phyloP scores from a whole-genome alignment of 148 eudicot species.

The Silene uniflora region DNA sequence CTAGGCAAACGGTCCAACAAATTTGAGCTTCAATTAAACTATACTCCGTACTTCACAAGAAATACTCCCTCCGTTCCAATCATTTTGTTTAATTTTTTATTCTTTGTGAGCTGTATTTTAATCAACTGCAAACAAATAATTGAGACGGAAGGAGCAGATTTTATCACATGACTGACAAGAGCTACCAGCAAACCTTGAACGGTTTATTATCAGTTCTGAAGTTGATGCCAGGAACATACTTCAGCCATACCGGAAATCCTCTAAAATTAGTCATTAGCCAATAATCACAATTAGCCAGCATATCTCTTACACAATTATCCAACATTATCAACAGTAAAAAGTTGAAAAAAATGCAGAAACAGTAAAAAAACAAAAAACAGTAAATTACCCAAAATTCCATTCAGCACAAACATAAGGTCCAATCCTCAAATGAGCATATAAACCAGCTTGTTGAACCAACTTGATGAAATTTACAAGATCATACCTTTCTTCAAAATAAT shows the following conservation, averaged over 20 bases:
- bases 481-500: constrained; percentile 83
- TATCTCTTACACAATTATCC: not conserved
- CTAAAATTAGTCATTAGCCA: constrained; percentile 32
- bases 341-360: not conserved
- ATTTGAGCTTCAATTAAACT: too few species aligned
- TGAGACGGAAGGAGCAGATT: not conserved
- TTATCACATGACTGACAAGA: not conserved
- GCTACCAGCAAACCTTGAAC: constrained; percentile 59
- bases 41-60: not conserved
- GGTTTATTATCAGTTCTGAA: constrained; percentile 89
- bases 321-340: not conserved
- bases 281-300: not conserved
- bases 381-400: constrained; percentile 90
- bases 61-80: not conserved
- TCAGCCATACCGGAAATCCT: constrained; percentile 94
- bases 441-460: constrained; percentile 72
- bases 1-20: constrained; percentile 25
- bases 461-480: constrained; percentile 82
- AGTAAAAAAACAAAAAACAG: constrained; percentile 8
- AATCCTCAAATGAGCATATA: constrained; percentile 80
- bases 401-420: constrained; percentile 97
- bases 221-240: constrained; percentile 79
- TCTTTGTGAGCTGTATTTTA: too few species aligned
- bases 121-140: not conserved
- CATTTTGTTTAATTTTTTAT: not conserved